A percentile compares a stretch with the other conserved stretches of the same genome.
Evolutionary conservation across 306 rosid species (phyloP).

Genomic region (Lathyrus tuberosus): DNA sequence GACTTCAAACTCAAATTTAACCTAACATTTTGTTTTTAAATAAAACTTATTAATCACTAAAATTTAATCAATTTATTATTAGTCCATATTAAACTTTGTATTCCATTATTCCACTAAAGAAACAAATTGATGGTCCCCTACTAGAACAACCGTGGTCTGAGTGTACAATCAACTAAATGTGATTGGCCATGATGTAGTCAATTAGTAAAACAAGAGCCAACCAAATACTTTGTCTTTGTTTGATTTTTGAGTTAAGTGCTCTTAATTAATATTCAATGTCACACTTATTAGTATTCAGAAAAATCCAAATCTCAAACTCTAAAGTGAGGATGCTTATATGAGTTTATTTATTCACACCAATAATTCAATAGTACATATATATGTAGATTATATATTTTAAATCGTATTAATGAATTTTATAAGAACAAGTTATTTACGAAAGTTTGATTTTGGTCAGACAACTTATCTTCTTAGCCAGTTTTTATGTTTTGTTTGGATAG

Average conservation of each 20-base stretch:
- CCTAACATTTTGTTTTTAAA: too few species aligned
- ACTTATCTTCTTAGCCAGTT: too few species aligned
- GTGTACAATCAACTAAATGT: conserved; percentile 11
- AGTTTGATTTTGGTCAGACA: too few species aligned
- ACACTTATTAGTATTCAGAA: background rate
- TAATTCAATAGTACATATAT: too few species aligned
- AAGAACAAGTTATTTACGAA: too few species aligned
- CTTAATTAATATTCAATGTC: background rate
- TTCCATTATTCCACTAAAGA: background rate
- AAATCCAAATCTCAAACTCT: background rate
- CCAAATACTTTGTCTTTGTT: conserved; percentile 13
- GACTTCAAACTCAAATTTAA: too few species aligned
- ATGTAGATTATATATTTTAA: too few species aligned
- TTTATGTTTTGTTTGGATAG: too few species aligned
- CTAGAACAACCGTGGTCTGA: conserved; percentile 2
- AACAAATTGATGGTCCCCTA: background rate
- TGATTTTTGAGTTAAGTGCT: conserved; percentile 1
- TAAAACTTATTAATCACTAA: too few species aligned
- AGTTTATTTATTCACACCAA: too few species aligned
- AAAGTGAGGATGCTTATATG: background rate
- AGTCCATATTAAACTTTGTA: background rate
- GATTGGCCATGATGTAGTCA: conserved; percentile 2
- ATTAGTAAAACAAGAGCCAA: background rate
- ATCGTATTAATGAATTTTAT: too few species aligned
- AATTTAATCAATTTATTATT: too few species aligned